A percentile compares a stretch with the other conserved stretches of the same genome.
Evolutionary conservation across 176 grass and related monocot species (phyloP).

Genomic region (Eleusine coracana): DNA sequence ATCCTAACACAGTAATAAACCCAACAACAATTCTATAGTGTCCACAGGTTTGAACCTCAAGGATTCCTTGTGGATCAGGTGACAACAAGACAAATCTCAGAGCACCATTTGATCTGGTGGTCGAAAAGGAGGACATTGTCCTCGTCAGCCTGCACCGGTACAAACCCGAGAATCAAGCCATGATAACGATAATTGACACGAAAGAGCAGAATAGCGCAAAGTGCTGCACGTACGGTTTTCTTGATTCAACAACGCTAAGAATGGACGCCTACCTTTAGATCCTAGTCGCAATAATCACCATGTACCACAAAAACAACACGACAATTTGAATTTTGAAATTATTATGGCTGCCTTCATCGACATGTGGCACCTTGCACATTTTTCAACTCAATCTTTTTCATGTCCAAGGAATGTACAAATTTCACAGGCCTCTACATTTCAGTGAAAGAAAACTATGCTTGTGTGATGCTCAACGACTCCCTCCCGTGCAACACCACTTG

Average conservation of each 20-base stretch:
- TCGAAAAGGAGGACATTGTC: neutral
- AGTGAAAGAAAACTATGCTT: too few relatives aligned
- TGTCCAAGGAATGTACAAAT: too few relatives aligned
- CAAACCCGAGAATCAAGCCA: neutral
- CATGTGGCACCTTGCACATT: neutral
- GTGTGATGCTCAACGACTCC: too few relatives aligned
- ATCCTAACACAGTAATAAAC: neutral
- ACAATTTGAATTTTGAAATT: neutral
- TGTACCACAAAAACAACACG: neutral
- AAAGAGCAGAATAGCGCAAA: too few relatives aligned
- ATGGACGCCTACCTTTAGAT: neutral
- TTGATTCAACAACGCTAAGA: neutral
- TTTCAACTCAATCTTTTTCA: neutral
- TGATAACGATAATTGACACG: neutral
- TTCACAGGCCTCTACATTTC: too few relatives aligned
- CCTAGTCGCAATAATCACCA: neutral
- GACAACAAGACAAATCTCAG: neutral
- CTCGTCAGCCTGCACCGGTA: conserved; percentile 25
- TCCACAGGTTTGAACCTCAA: neutral
- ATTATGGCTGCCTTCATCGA: neutral
- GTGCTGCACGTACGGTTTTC: neutral
- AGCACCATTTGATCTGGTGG: neutral
- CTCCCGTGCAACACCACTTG: too few relatives aligned
- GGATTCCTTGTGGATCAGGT: conserved; percentile 20
- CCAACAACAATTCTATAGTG: neutral